Evolutionary conservation across 257 asterid species (phyloP).

Genomic region (Leptodermis oblonga): DNA sequence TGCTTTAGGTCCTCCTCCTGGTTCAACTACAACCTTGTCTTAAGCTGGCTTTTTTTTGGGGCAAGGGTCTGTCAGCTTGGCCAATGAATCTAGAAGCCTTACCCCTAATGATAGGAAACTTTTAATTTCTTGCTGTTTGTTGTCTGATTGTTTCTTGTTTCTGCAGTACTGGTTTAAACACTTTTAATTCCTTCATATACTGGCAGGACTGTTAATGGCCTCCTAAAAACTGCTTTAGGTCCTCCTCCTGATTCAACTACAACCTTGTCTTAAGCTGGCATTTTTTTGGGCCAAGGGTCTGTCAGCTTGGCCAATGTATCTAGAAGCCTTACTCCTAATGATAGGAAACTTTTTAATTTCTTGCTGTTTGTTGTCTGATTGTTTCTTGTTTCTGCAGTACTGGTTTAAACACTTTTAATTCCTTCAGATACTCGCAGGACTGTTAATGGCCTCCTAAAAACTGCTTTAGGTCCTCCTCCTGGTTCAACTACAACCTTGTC

Average conservation of each 20-base stretch:
- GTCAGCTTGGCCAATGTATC: background rate
- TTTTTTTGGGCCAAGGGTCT: background rate
- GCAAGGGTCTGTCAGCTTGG: too few species aligned
- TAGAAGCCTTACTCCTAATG: background rate
- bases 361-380: slow-evolving; percentile 5
- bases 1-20: slow-evolving; percentile 97
- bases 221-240: slow-evolving; percentile 92
- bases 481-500: slow-evolving; percentile 87
- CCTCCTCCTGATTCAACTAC: slow-evolving; percentile 95
- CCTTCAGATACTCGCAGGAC: slow-evolving; percentile 75
- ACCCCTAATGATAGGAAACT: background rate
- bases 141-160: slow-evolving; percentile 8
- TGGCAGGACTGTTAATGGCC: slow-evolving; percentile 98
- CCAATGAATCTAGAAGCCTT: too few species aligned
- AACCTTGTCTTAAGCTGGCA: slow-evolving; percentile 74
- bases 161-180: slow-evolving; percentile 21
- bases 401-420: slow-evolving; percentile 33
- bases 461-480: slow-evolving; percentile 96
- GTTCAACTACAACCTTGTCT: slow-evolving; percentile 80
- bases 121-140: background rate
- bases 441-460: slow-evolving; percentile 93
- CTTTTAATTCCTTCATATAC: slow-evolving; percentile 44
- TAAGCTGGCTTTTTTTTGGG: too few species aligned
- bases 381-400: slow-evolving; percentile 3
- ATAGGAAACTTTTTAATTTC: background rate